A percentile compares a stretch with the other conserved stretches of the same genome.
Conservation (phyloP, 176 grass and related monocot genomes). For the Musa itinerans region DNA sequence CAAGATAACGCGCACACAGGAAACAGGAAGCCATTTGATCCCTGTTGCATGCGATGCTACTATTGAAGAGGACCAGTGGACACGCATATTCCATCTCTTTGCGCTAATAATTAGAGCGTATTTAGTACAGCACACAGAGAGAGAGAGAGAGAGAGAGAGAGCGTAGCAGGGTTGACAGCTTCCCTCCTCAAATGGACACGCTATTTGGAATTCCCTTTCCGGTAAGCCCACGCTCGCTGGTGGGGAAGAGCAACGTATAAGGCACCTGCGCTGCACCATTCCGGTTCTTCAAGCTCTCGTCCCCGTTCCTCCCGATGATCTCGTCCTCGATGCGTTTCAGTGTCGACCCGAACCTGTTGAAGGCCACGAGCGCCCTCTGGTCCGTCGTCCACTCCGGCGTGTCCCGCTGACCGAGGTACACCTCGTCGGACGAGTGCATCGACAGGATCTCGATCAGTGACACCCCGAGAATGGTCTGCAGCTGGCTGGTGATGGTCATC, state of each 20-base stretch:
- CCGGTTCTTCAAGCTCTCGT: neutral
- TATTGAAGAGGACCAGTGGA: too few relatives aligned
- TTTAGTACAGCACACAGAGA: too few relatives aligned
- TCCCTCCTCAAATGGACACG: neutral
- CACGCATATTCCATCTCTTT: too few relatives aligned
- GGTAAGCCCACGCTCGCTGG: slow-evolving; percentile 45
- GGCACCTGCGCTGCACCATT: neutral
- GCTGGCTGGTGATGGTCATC: neutral
- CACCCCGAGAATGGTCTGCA: slow-evolving; percentile 4
- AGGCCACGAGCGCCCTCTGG: neutral
- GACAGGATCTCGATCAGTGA: slow-evolving; percentile 9
- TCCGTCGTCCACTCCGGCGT: neutral
- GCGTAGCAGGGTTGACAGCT: too few relatives aligned
- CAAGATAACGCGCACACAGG: too few relatives aligned
- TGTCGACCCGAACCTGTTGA: neutral
- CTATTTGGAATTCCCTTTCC: neutral
- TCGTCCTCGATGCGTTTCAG: neutral
- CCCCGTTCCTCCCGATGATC: neutral
- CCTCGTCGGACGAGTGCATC: neutral
- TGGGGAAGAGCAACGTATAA: slow-evolving; percentile 16
- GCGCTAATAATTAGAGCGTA: too few relatives aligned
- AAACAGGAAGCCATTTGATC: too few relatives aligned
- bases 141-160: too few relatives aligned
- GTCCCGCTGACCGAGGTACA: slow-evolving; percentile 3
- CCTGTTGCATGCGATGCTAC: too few relatives aligned